phyloP scores from a whole-genome alignment of 768 basidiomycete genomes.

The Collybia nuda region DNA sequence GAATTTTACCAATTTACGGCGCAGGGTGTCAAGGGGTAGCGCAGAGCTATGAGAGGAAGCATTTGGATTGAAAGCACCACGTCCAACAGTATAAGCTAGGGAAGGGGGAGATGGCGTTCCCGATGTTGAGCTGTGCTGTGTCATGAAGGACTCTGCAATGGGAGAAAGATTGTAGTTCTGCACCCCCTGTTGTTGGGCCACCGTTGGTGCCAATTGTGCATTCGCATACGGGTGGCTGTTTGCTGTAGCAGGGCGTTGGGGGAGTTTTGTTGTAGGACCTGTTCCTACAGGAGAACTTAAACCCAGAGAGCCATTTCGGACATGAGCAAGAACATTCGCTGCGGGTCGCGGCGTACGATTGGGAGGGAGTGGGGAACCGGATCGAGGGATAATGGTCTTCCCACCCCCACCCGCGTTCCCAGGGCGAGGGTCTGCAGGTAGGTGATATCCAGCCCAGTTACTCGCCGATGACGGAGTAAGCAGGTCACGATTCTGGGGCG shows the following conservation, averaged over 20 bases:
- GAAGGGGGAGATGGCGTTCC: constrained; percentile 51
- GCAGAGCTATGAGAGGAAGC: constrained; percentile 41
- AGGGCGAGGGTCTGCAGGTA: constrained; percentile 63
- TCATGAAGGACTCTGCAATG: constrained; percentile 64
- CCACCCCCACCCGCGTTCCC: constrained; percentile 41
- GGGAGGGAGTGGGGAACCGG: constrained; percentile 44
- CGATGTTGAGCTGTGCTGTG: constrained; percentile 28
- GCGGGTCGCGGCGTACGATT: constrained; percentile 28
- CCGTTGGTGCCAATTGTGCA: constrained; percentile 43
- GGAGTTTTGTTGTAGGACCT: constrained; percentile 40
- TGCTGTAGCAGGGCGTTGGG: constrained; percentile 42
- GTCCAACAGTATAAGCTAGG: constrained; percentile 52
- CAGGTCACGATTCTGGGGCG: constrained; percentile 34
- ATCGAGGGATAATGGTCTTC: constrained; percentile 35
- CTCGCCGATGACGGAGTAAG: constrained; percentile 43
- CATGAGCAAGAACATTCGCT: constrained; percentile 34
- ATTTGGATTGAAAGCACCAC: constrained; percentile 55
- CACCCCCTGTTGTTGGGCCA: constrained; percentile 23
- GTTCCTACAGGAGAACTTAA: constrained; percentile 36
- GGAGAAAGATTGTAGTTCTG: constrained; percentile 60
- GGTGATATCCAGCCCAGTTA: constrained; percentile 47
- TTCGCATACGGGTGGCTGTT: constrained; percentile 61
- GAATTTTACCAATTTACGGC: constrained; percentile 88
- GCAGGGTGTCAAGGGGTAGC: constrained; percentile 73
- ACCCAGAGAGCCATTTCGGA: constrained; percentile 53